Conservation (phyloP, 2,329 filamentous ascomycete genomes). For the Trichoderma citrinoviride region DNA sequence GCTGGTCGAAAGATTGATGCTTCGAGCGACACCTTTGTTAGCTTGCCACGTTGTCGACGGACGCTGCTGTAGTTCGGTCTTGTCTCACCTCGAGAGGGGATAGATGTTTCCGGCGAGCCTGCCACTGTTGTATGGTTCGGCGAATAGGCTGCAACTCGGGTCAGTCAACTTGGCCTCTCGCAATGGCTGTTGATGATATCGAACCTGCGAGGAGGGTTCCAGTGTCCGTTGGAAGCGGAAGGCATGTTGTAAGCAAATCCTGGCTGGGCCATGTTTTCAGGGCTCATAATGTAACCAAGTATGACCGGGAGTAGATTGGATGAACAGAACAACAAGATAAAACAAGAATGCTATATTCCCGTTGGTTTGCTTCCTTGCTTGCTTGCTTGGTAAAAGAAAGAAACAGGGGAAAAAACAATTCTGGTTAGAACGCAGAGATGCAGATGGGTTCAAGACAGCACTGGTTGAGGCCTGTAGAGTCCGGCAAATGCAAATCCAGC, state of each 20-base stretch:
- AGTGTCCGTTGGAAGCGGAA: constrained; percentile 47
- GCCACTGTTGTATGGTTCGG: constrained; percentile 33
- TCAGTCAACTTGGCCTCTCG: constrained; percentile 18
- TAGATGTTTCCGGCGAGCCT: constrained; percentile 40
- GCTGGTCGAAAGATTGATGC: constrained; percentile 43
- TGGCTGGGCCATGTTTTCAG: constrained; percentile 46
- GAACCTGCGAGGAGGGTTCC: constrained; percentile 54
- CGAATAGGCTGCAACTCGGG: constrained; percentile 31
- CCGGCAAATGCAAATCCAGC: constrained; percentile 21
- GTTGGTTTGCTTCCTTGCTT: neutral
- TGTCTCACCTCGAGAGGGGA: constrained; percentile 40
- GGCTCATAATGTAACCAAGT: constrained; percentile 34
- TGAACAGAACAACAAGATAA: neutral
- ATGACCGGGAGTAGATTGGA: neutral
- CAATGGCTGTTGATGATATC: constrained; percentile 29
- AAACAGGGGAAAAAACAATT: neutral
- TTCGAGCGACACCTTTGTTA: constrained; percentile 40
- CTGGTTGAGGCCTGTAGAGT: constrained; percentile 15
- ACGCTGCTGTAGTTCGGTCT: constrained; percentile 18
- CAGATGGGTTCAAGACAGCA: neutral
- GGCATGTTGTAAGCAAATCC: constrained; percentile 49
- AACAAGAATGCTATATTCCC: neutral
- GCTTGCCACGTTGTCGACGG: constrained; percentile 10
- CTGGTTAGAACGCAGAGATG: neutral
- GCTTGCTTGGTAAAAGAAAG: neutral